A percentile compares a stretch with the other conserved stretches of the same genome.
Evolutionary conservation across 2,329 filamentous ascomycete genomes (phyloP).

Genomic region (Apiospora saccharicola): DNA sequence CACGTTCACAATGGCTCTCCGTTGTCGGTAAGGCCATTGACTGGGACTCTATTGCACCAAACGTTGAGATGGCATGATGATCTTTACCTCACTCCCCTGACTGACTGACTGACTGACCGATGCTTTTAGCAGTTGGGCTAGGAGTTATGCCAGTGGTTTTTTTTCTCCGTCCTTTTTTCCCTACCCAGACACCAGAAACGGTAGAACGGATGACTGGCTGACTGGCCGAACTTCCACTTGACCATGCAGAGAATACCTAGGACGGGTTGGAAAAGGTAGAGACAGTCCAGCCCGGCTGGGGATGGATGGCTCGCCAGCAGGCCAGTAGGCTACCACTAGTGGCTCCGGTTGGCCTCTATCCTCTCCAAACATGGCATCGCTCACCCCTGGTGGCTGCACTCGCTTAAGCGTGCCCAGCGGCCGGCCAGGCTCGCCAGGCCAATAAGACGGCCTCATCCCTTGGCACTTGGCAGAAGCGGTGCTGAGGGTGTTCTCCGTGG

Average conservation of each 20-base stretch:
- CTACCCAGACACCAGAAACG: slow-evolving; percentile 7
- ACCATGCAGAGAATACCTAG: neutral
- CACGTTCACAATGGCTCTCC: neutral
- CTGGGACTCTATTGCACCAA: neutral
- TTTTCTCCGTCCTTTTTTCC: too few species aligned
- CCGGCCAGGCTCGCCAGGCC: neutral
- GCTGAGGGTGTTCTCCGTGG: slow-evolving; percentile 18
- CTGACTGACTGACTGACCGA: neutral
- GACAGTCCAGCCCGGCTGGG: slow-evolving; percentile 7
- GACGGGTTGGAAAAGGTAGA: neutral
- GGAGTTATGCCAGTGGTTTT: neutral
- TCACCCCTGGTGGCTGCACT: slow-evolving; percentile 21
- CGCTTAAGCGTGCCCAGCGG: slow-evolving; percentile 18
- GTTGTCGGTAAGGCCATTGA: neutral
- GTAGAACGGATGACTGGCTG: slow-evolving; percentile 6
- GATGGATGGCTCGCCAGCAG: neutral
- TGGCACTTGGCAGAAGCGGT: slow-evolving; percentile 17
- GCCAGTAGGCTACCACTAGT: slow-evolving; percentile 3
- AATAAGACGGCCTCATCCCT: slow-evolving; percentile 23
- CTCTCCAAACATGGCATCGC: slow-evolving; percentile 21
- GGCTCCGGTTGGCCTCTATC: neutral
- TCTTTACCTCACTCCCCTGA: neutral
- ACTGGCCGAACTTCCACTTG: neutral
- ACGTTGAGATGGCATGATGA: slow-evolving; percentile 15
- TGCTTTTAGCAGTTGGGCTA: neutral